Percentiles rank a stretch among this genome's conserved stretches.
Evolutionary conservation across 1,284 basidiomycete species (phyloP).

Genomic region (Polyporus tsugae): DNA sequence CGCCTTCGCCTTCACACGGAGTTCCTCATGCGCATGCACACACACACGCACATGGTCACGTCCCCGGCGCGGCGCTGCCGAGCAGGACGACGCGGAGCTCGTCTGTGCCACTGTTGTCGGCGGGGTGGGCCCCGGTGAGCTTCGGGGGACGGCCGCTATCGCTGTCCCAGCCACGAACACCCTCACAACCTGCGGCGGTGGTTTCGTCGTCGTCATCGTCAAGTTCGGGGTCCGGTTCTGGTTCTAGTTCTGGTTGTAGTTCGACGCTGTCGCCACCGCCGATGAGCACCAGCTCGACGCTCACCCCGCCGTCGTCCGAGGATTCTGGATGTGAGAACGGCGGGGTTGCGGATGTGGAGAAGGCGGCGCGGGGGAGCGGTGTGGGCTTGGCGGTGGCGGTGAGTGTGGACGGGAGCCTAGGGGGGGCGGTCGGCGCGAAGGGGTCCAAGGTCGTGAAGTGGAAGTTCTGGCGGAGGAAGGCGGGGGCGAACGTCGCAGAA

Average conservation of each 20-base stretch:
- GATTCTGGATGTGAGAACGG: not conserved
- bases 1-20: not conserved
- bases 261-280: conserved; percentile 12
- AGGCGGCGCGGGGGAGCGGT: not conserved
- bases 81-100: conserved; percentile 14
- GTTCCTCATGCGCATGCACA: not conserved
- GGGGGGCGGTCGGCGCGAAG: not conserved
- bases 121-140: conserved; percentile 1
- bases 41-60: not conserved
- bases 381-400: not conserved
- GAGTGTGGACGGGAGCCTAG: not conserved
- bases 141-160: conserved; percentile 9
- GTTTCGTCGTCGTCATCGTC: not conserved
- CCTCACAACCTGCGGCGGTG: conserved; percentile 9
- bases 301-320: conserved; percentile 37
- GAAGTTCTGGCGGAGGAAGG: conserved; percentile 37
- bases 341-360: not conserved
- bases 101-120: conserved; percentile 18
- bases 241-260: not conserved
- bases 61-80: conserved; percentile 6
- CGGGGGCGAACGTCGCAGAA: not conserved
- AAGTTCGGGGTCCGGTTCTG: not conserved
- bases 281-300: conserved; percentile 15
- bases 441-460: conserved; percentile 27
- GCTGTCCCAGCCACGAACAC: not conserved